Base-by-base conservation (phyloP, 2,329 filamentous ascomycete species). In the Escovopsis sp. region DNA sequence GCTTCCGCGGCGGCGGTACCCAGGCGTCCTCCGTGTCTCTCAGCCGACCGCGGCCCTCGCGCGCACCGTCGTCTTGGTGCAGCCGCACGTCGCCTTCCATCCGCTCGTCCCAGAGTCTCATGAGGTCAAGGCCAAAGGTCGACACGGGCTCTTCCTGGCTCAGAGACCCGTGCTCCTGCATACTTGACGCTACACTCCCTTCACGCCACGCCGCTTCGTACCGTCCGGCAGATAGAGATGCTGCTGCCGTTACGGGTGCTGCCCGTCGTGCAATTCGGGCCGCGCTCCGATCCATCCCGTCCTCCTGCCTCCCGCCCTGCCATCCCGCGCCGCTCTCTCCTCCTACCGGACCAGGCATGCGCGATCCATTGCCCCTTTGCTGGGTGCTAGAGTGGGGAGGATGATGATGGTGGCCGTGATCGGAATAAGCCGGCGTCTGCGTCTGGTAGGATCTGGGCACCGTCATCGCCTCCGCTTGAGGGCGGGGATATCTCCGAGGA, bases 391-490 rank as follows among this genome's bases (percentile, higher is more conserved):
- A 20, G 10, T n/a, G 34, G 8, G 11, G 15, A 2, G 20, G 34
- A 14, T 11, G 45, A 33, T 50, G 47, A 37, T 45, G 47, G 13
- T 41, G 39, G 14, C 35, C 31, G 11, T 43, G 39, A 11, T 39
- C 33, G n/a, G 33, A 15, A 24, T 38, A 25, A 5, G 39, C 16
- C 5, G 29, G 37, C 15, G 33, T 35, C 14, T 49, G 50, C 10
- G 52, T 32, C 34, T 52, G 48, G 39, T 61, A 59, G 12, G 52
- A 51, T 2, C 56, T 50, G 1, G 53, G 56, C 3, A 49, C 54
- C n/a, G 51, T 39, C 11, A 43, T 48, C 15, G 58, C 61, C 38
- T 64, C 62, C 25, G 58, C 60, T 37, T 62, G 59, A 5, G 63
- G 61, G 12, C 57, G 48, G 7, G 47, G 43, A 36, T 66, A 66